Evolutionary conservation across 2,329 filamentous ascomycete species (phyloP), one percentile per base, ranked within the genome.

Genomic region (Fusarium anthophilum): DNA sequence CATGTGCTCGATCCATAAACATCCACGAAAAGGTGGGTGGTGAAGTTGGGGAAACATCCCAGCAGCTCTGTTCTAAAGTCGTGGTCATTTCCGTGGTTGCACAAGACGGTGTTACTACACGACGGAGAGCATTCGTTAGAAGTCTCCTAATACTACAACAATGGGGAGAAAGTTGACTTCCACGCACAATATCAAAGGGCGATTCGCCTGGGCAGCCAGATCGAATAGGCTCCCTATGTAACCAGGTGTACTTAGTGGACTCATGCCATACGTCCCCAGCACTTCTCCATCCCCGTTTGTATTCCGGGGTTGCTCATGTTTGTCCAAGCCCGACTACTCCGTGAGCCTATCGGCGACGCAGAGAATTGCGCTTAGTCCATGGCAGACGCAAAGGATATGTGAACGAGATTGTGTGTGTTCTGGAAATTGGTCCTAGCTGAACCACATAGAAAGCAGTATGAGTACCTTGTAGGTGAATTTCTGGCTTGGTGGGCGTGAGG

Each of bases 121-220:
- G 22, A n/a, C 0, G 0, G 13, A 6, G 39, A 15, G 1, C 8
- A 8, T n/a, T 15, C 39, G 8, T 41, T n/a, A n/a, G 39, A 15
- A 0, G 13, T 0, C 39, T 41, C 8, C 5, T n/a, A n/a, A n/a
- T 10, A 1, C 22, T 41, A 0, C 13, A 41, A n/a, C 0, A n/a
- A 0, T 2, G 14, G 22, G 1, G 6, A n/a, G 8, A n/a, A 15
- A n/a, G 39, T 41, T n/a, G 22, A n/a, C 5, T 0, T n/a, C 39
- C 20, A 41, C 39, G 39, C 4, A 41, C 39, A 41, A 1, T 41
- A 41, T 41, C 6, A 41, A 22, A 0, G 39, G 39, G 0, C 39
- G 39, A n/a, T 41, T 41, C 22, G 22, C 22, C 39, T 41, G 39
- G 1, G 39, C 39, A 10, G 22, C 39, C 39, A 41, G 22, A 41